phyloP scores from a whole-genome alignment of 2,329 filamentous ascomycete species.

The Fusarium humuli region DNA sequence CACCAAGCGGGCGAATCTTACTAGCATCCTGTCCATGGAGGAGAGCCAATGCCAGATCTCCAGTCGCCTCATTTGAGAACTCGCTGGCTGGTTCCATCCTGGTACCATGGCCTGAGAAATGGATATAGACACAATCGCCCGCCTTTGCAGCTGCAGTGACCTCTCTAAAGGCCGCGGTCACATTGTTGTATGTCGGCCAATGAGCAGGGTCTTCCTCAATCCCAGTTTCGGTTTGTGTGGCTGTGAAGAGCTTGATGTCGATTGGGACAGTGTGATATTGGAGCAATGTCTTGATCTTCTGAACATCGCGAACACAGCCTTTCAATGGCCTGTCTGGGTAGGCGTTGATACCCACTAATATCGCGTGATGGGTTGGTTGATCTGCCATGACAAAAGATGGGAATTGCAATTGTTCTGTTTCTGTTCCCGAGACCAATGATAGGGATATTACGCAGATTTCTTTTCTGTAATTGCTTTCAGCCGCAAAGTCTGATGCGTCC shows the following conservation, averaged over 20 bases:
- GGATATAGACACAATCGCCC: conserved; percentile 12
- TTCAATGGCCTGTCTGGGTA: conserved; percentile 4
- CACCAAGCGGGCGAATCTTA: background rate
- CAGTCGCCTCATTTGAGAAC: background rate
- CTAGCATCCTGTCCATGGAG: background rate
- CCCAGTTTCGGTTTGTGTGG: background rate
- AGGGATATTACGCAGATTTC: background rate
- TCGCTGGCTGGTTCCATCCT: background rate
- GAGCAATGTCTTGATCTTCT: conserved; percentile 4
- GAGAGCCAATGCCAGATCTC: conserved; percentile 21
- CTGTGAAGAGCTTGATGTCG: conserved; percentile 8
- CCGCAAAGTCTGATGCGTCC: background rate
- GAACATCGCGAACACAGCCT: conserved; percentile 20
- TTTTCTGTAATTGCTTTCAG: background rate
- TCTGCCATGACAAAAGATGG: background rate
- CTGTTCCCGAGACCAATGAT: background rate
- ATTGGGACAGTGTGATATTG: background rate
- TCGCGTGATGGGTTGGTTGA: background rate
- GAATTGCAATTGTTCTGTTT: background rate
- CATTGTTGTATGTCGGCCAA: background rate
- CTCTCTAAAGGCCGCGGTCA: background rate
- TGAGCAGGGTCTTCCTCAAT: background rate
- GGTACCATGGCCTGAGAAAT: conserved; percentile 19
- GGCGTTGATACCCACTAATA: conserved; percentile 24
- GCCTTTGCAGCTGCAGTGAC: background rate